Evolutionary conservation across 2,329 filamentous ascomycete species (phyloP).

Genomic region (Trichoderma pleuroti): DNA sequence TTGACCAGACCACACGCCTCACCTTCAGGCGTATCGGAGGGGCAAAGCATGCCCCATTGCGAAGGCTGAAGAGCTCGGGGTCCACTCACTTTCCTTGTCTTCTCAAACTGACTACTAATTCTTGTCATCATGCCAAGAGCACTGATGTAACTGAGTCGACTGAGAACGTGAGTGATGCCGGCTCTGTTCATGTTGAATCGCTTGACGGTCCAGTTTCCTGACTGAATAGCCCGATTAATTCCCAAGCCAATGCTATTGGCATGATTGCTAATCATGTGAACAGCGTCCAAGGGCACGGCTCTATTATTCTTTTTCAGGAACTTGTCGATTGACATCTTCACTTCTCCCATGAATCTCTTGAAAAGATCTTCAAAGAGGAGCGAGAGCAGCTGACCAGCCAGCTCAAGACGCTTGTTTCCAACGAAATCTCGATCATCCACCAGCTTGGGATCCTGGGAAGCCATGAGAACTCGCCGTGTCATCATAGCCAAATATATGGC

Average conservation of each 20-base stretch:
- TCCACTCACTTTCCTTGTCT: constrained; percentile 93
- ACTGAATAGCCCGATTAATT: constrained; percentile 94
- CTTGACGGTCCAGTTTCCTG: constrained; percentile 96
- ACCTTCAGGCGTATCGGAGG: constrained; percentile 96
- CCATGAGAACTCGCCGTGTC: constrained; percentile 94
- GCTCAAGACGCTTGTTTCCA: constrained; percentile 91
- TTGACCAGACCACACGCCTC: constrained; percentile 98
- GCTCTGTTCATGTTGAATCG: constrained; percentile 98
- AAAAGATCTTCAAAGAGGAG: constrained; percentile 96
- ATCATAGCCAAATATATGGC: constrained; percentile 95
- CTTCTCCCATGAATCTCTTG: constrained; percentile 85
- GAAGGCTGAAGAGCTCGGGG: constrained; percentile 94
- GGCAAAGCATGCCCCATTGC: constrained; percentile 97
- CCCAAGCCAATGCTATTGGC: constrained; percentile 85
- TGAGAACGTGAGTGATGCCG: constrained; percentile 93
- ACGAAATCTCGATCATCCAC: constrained; percentile 98
- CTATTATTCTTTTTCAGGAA: constrained; percentile 90
- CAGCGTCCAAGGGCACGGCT: constrained; percentile 82
- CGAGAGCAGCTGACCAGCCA: constrained; percentile 91
- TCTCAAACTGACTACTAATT: constrained; percentile 98
- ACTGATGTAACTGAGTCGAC: constrained; percentile 91
- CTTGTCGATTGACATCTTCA: constrained; percentile 94
- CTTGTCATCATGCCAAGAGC: constrained; percentile 99
- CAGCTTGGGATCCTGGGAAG: constrained; percentile 79
- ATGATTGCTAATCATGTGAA: constrained; percentile 77